phyloP scores from a whole-genome alignment of 1,284 basidiomycete genomes.

The Stereum hirsutum region DNA sequence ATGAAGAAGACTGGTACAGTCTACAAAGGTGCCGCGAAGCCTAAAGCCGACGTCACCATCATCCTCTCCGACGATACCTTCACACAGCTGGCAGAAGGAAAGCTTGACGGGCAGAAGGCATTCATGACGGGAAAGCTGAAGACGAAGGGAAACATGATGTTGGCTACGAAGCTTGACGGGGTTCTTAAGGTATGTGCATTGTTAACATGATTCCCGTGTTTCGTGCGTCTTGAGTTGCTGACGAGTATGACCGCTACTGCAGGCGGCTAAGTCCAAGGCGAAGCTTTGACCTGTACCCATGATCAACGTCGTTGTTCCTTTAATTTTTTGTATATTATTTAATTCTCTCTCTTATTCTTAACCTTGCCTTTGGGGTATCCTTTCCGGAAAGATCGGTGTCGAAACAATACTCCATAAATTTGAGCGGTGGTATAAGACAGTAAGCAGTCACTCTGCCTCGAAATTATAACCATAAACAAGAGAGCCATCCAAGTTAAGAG shows the following conservation, averaged over 20 bases:
- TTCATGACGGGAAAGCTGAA: constrained; percentile 91
- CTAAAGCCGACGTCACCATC: constrained; percentile 72
- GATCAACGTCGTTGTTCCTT: no score
- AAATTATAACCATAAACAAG: no score
- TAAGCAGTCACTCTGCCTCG: no score
- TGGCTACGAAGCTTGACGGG: constrained; percentile 80
- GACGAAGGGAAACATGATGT: constrained; percentile 82
- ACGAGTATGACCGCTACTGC: neutral
- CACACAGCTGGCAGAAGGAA: constrained; percentile 56
- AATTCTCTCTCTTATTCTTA: no score
- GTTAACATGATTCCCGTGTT: neutral
- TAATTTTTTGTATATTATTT: no score
- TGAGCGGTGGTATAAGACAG: no score
- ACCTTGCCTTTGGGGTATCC: no score
- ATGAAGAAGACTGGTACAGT: constrained; percentile 84
- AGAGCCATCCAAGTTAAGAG: no score
- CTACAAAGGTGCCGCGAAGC: constrained; percentile 69
- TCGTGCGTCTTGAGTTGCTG: neutral
- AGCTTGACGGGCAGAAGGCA: constrained; percentile 86
- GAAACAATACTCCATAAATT: no score
- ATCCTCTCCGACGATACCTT: constrained; percentile 68
- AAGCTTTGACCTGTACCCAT: no score
- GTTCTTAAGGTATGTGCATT: constrained; percentile 74
- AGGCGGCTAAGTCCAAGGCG: constrained; percentile 29
- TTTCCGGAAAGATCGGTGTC: no score